Conservation (phyloP, 176 grass and related monocot genomes). For the Avena insularis region DNA sequence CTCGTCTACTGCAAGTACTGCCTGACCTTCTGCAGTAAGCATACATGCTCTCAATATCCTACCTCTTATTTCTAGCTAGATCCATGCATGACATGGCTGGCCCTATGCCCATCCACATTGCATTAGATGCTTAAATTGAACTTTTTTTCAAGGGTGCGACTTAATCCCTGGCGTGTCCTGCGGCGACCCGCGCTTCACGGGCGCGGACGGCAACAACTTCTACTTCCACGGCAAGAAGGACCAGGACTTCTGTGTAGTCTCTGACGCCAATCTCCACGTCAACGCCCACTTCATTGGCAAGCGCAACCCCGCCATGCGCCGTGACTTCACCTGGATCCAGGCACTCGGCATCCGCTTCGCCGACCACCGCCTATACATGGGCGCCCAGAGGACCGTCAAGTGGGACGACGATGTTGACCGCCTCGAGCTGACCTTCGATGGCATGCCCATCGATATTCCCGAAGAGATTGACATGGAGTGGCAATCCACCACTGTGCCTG, state of each 20-base stretch:
- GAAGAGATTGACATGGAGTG: not conserved
- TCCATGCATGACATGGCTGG: no score
- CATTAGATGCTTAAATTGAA: no score
- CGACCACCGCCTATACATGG: conserved; percentile 60
- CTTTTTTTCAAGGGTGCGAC: no score
- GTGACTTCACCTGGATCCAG: conserved; percentile 69
- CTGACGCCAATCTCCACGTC: conserved; percentile 40
- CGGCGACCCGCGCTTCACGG: conserved; percentile 62
- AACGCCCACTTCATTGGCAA: conserved; percentile 65
- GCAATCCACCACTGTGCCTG: not conserved
- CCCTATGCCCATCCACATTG: no score
- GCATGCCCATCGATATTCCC: not conserved
- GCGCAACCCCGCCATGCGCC: conserved; percentile 41
- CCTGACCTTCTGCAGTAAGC: not conserved
- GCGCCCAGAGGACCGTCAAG: conserved; percentile 35
- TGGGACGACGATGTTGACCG: conserved; percentile 46
- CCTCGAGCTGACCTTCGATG: not conserved
- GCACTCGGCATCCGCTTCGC: conserved; percentile 55
- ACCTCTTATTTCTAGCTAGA: no score
- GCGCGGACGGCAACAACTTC: conserved; percentile 73
- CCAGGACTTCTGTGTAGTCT: conserved; percentile 47
- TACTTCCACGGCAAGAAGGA: conserved; percentile 69
- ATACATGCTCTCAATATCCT: not conserved
- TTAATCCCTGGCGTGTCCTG: not conserved
- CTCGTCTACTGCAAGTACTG: not conserved